Conservation (phyloP, 2,329 filamentous ascomycete species). For the Arachnomyces sp. region DNA sequence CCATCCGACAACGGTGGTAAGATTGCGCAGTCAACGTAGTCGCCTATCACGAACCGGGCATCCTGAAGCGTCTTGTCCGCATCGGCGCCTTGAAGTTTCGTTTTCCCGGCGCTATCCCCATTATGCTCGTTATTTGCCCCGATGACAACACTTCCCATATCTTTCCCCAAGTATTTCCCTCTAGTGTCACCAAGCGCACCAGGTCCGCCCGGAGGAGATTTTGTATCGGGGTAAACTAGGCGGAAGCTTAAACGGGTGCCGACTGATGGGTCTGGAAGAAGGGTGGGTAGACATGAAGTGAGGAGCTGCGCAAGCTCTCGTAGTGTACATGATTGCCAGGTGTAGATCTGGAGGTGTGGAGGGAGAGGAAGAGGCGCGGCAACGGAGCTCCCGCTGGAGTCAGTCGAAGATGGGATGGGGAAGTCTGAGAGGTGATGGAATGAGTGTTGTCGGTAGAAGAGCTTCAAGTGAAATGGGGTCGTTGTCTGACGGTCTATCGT, state of each 20-base stretch:
- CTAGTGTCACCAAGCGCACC: constrained; percentile 29
- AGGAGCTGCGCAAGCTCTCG: constrained; percentile 73
- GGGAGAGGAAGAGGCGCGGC: constrained; percentile 46
- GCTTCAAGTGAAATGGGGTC: constrained; percentile 73
- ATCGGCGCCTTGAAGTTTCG: constrained; percentile 48
- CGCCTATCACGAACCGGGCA: constrained; percentile 75
- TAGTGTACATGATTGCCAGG: constrained; percentile 74
- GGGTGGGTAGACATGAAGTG: constrained; percentile 55
- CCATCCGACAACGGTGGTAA: constrained; percentile 68
- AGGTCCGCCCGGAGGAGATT: constrained; percentile 25
- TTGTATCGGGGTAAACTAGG: constrained; percentile 72
- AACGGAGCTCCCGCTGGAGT: constrained; percentile 48
- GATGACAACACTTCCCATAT: constrained; percentile 74
- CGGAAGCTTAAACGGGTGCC: constrained; percentile 84
- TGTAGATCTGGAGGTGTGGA: constrained; percentile 70
- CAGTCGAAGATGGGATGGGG: constrained; percentile 22
- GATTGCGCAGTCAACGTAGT: constrained; percentile 78
- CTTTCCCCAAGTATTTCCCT: constrained; percentile 64
- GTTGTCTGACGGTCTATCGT: constrained; percentile 60
- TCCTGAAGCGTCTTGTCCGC: constrained; percentile 67
- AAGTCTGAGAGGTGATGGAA: constrained; percentile 53
- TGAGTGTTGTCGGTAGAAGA: constrained; percentile 68
- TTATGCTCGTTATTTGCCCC: constrained; percentile 39
- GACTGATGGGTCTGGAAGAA: constrained; percentile 64
- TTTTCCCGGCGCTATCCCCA: constrained; percentile 30